Evolutionary conservation across 371 early-diverging fungal genomes (phyloP).

Genomic region (Synchytrium microbalum): DNA sequence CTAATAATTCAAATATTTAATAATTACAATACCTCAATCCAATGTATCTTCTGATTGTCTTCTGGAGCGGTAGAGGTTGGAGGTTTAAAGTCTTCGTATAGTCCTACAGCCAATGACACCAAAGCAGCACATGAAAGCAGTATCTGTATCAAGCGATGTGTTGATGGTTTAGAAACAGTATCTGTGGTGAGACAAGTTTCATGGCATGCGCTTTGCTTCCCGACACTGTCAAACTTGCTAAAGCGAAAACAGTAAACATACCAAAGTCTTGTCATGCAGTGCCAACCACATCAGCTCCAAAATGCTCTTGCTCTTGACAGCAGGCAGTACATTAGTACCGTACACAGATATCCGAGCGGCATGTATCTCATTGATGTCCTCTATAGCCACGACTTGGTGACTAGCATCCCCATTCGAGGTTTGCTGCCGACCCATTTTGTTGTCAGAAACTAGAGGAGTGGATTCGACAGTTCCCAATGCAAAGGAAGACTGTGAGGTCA

Average conservation of each 20-base stretch:
- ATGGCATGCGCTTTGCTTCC: no score
- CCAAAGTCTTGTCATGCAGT: slow-evolving; percentile 14
- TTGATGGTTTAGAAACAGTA: no score
- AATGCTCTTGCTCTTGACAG: slow-evolving; percentile 8
- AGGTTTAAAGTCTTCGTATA: slow-evolving; percentile 55
- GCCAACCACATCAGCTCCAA: slow-evolving; percentile 24
- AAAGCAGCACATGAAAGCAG: slow-evolving; percentile 72
- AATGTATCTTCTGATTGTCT: slow-evolving; percentile 13
- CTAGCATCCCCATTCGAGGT: not conserved
- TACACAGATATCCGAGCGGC: not conserved
- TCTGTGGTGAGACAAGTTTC: no score
- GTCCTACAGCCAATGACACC: slow-evolving; percentile 74
- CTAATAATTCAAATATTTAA: slow-evolving; percentile 72
- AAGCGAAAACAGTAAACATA: not conserved
- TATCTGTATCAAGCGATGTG: slow-evolving; percentile 31
- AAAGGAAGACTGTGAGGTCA: not conserved
- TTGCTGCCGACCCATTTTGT: not conserved
- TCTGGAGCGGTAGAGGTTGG: slow-evolving; percentile 9
- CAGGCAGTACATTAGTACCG: slow-evolving; percentile 14
- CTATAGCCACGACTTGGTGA: not conserved
- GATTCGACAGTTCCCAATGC: not conserved
- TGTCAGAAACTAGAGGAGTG: not conserved
- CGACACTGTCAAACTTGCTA: no score
- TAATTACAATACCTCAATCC: slow-evolving; percentile 13
- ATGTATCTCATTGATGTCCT: not conserved